These are phyloP conservation scores for Xylaria hypoxylon DNA, from an alignment of 2,329 filamentous ascomycete genomes.

Conservation along the genomic window DNA sequence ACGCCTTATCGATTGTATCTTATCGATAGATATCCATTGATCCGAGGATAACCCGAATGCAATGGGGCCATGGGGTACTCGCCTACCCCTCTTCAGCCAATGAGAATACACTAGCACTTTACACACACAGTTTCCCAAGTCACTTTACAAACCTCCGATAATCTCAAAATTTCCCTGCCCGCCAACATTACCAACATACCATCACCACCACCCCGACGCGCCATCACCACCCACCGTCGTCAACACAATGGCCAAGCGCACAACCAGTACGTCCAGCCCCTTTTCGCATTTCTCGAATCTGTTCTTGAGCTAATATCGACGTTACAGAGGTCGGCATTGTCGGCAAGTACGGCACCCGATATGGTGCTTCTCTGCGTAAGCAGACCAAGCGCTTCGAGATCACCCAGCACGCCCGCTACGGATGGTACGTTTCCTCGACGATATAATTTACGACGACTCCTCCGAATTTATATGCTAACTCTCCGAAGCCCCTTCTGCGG, in stretches of 20 bases:
- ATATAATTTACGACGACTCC: background rate
- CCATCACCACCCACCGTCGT: constrained; percentile 29
- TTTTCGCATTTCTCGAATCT: background rate
- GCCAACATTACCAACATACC: constrained; percentile 34
- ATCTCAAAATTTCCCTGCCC: constrained; percentile 38
- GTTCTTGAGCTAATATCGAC: constrained; percentile 25
- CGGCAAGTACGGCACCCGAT: constrained; percentile 54
- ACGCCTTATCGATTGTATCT: background rate
- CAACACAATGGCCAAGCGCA: constrained; percentile 39
- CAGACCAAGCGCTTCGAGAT: constrained; percentile 99
- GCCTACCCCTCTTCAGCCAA: constrained; percentile 35
- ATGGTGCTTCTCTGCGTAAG: constrained; percentile 99
- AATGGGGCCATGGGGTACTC: constrained; percentile 12
- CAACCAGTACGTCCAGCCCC: constrained; percentile 30
- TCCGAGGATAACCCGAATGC: constrained; percentile 31
- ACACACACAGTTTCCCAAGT: constrained; percentile 36
- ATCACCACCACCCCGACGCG: constrained; percentile 33
- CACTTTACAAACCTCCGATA: constrained; percentile 32
- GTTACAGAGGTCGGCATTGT: constrained; percentile 60
- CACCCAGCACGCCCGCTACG: constrained; percentile 94
- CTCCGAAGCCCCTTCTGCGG: constrained; percentile 85
- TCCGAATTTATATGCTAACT: constrained; percentile 25
- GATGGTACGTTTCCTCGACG: constrained; percentile 36
- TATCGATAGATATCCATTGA: constrained; percentile 9
- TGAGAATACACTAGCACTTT: constrained; percentile 18